Evolutionary conservation across 495 filamentous ascomycete genomes (phyloP), one percentile per base, ranked within the genome.

Genomic region (Aspergillus sclerotioniger): DNA sequence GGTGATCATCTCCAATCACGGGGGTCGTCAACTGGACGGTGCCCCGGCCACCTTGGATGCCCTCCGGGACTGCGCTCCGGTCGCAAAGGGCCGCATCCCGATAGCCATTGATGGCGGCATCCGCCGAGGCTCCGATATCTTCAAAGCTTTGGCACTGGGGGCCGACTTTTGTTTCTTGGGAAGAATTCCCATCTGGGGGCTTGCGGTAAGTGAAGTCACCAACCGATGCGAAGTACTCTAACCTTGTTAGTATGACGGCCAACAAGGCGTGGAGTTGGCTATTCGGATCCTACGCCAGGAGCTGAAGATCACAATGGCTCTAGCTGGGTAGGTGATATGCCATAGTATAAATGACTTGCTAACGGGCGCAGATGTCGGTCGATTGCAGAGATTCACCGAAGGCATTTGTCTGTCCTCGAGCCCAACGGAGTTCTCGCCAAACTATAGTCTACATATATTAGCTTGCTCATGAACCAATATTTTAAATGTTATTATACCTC

Each of bases 121-220:
- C 29, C 82, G 93, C 8, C 81, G 92, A 33, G 92, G 88, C 12
- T 92, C 92, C 0, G 93, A 97, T 73, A 93, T 97, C 61, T 86
- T 96, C 76, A 96, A 96, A 70, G 92, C 93, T 43, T 73, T 97
- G 19, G 96, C 93, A 58, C 76, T 98, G 4, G 93, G 93, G 13
- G 93, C 93, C 0, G 87, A 79, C 60, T 88, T 85, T 37, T 90
- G 92, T 5, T 90, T 91, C 19, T 87, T 92, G 54, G 92, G 92
- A 5, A 71, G 91, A 13, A 39, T 92, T 87, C 80, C 73, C 87
- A 69, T 96, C 87, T 96, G 90, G 86, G 83, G 64, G 70, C 84
- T 68, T 66, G 76, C 55, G 53, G 80, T 46, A 71, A n/a, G 66
- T 62, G 29, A 39, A 10, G 31, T n/a, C 32, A 10, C 15, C 41